phyloP scores from a whole-genome alignment of 495 filamentous ascomycete species.

The Aspergillus hancockii region DNA sequence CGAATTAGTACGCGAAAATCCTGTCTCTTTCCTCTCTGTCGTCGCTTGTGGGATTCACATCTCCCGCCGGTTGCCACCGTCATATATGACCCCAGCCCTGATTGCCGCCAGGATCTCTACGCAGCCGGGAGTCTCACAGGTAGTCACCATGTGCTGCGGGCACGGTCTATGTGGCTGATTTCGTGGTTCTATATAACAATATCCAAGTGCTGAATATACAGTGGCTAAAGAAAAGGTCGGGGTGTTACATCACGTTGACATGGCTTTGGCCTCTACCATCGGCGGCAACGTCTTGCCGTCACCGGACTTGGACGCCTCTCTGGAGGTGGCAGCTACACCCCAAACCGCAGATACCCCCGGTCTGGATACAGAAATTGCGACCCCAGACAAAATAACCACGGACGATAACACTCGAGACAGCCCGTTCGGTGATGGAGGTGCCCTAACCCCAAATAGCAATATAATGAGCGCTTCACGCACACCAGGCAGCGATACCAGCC shows the following conservation, averaged over 20 bases:
- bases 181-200: neutral
- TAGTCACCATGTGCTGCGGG: constrained; percentile 14
- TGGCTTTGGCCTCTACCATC: constrained; percentile 13
- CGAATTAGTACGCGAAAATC: neutral
- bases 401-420: constrained; percentile 3
- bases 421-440: constrained; percentile 12
- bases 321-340: constrained; percentile 1
- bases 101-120: neutral
- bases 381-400: neutral
- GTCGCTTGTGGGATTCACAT: neutral
- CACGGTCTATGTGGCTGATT: constrained; percentile 13
- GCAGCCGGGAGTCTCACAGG: constrained; percentile 1
- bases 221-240: neutral
- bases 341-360: constrained; percentile 1
- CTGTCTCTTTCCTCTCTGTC: neutral
- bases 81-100: neutral
- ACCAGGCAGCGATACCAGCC: constrained; percentile 18
- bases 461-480: constrained; percentile 13
- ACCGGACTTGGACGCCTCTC: constrained; percentile 5
- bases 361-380: constrained; percentile 1
- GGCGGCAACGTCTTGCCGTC: constrained; percentile 9
- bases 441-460: constrained; percentile 23
- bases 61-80: neutral
- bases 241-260: neutral
- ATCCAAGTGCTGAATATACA: neutral